These are phyloP conservation scores for Trifolium subterraneum DNA, from an alignment of 306 rosid genomes.

Conservation along the genomic window DNA sequence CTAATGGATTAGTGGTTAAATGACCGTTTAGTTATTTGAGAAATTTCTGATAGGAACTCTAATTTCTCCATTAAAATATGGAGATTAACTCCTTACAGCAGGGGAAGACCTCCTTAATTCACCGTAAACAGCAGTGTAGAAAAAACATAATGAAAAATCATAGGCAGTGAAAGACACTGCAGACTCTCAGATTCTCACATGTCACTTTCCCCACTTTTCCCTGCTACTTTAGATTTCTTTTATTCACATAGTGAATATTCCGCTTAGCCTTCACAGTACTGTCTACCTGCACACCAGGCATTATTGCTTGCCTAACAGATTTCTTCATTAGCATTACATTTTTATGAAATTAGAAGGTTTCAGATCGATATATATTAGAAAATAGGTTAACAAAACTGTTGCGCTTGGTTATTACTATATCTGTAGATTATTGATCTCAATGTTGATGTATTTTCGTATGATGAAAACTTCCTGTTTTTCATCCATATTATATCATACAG, in stretches of 20 bases:
- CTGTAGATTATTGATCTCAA: slow-evolving; percentile 3
- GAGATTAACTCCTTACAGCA: no score
- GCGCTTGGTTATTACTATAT: neutral
- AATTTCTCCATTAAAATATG: no score
- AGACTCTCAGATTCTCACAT: neutral
- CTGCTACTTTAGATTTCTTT: neutral
- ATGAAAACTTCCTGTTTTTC: neutral
- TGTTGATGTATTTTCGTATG: neutral
- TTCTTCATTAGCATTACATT: neutral
- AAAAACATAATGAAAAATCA: neutral
- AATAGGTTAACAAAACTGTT: slow-evolving; percentile 7
- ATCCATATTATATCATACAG: neutral
- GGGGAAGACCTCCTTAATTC: no score
- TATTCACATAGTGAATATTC: neutral
- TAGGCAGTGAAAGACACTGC: neutral
- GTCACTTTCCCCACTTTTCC: neutral
- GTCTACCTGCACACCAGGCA: neutral
- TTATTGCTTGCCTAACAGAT: neutral
- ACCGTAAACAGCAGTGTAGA: no score
- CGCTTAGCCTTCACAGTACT: neutral
- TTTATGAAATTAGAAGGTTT: neutral
- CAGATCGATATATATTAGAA: neutral
- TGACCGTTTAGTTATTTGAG: slow-evolving; percentile 13
- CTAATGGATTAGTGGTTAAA: neutral
- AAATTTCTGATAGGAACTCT: neutral